Evolutionary conservation across 2,329 filamentous ascomycete species (phyloP), one percentile per base, ranked within the genome.

Genomic region (Fusarium globosum): DNA sequence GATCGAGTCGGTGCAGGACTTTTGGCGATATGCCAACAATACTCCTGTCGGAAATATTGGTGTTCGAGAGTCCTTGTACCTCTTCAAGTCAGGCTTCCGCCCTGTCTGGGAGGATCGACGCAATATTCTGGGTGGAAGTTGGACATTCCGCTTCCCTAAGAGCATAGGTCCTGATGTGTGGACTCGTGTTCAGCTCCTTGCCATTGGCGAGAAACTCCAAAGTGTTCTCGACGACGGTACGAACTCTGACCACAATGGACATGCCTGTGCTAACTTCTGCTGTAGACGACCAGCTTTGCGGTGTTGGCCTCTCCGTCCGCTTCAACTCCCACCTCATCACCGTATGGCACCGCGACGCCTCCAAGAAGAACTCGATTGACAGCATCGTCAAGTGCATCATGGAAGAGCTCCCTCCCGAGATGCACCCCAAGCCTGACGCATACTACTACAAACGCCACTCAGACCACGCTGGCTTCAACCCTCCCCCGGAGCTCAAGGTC

Each of bases 61-160:
- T 82, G 90, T 93, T 86, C 90, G 92, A 78, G 92, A 95, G 83
- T 92, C 90, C 51, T 88, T 95, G 73, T 94, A 95, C 81, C 87
- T 95, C 74, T 95, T 95, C 86, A 94, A 94, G 82, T 87, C 90
- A 71, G 93, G 93, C 41, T 94, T 94, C 82, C 89, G 88, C 72
- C 93, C 93, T 64, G 85, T 94, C 75, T 95, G 93, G 93, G 93
- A 95, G 83, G 96, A 98, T 81, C 90, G 93, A 45, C 91, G 96
- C 78, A 98, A 98, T 83, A 86, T 92, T 68, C 88, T 91, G 70
- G 96, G 96, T 59, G 96, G 96, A 56, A 93, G 93, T 81, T 98
- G 94, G 94, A 97, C 94, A 28, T 97, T 98, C 83, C 91, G 95
- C 57, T 92, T 98, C 49, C 91, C 92, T 72, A 97, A 97, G 86